Percentiles rank a stretch among this genome's conserved stretches.
Conservation (phyloP, 2,329 filamentous ascomycete genomes). For the Thielaviopsis populi region DNA sequence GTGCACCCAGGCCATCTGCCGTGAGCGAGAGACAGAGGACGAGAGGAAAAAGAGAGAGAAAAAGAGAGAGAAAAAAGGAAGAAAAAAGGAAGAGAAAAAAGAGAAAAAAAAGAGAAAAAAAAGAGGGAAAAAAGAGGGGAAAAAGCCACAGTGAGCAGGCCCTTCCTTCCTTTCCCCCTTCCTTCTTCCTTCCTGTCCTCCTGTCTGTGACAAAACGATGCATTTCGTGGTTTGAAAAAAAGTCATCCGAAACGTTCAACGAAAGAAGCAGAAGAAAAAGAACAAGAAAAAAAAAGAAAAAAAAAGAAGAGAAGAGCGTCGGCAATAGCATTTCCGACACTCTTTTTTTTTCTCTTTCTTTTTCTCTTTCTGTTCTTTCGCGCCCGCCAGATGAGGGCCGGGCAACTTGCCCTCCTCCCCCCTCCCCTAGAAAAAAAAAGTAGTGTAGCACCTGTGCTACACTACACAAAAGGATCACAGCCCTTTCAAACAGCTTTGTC, state of each 20-base stretch:
- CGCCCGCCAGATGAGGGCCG: background rate
- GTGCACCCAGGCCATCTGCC: background rate
- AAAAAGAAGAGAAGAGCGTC: background rate
- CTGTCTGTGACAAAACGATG: background rate
- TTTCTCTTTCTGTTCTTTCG: background rate
- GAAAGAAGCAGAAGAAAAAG: background rate
- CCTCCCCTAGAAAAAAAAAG: background rate
- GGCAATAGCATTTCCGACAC: background rate
- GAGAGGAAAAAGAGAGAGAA: background rate
- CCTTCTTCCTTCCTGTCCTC: background rate
- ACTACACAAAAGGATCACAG: background rate
- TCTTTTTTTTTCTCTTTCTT: too few species aligned
- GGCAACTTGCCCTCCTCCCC: background rate
- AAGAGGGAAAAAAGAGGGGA: background rate
- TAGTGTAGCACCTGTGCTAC: background rate
- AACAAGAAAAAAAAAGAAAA: background rate
- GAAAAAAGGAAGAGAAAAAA: background rate
- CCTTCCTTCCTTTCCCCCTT: background rate
- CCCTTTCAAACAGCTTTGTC: background rate
- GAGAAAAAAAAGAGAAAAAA: background rate
- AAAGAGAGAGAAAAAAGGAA: background rate
- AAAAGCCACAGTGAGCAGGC: background rate
- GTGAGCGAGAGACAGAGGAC: background rate
- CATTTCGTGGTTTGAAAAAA: constrained; percentile 1
- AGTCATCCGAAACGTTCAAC: background rate